A percentile compares a stretch with the other conserved stretches of the same genome.
Conservation (phyloP, 345 rosid genomes). For the Lagerstroemia speciosa region DNA sequence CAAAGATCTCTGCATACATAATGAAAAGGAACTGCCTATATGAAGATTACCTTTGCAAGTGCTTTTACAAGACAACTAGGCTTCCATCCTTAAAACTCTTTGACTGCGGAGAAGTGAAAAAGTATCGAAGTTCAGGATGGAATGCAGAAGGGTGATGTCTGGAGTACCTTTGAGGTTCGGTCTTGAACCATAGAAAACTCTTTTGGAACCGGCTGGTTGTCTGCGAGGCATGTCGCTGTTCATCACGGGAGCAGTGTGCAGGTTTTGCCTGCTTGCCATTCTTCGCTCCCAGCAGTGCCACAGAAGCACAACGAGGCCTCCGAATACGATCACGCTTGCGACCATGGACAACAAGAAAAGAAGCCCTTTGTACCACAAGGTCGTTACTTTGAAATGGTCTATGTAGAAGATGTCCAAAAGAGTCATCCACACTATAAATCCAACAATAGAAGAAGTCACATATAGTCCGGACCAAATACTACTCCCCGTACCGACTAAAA, state of each 20-base stretch:
- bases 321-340: constrained; percentile 49
- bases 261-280: not conserved
- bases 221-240: constrained; percentile 10
- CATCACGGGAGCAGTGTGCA: not conserved
- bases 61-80: not conserved
- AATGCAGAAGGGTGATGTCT: not conserved
- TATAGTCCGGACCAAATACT: constrained; percentile 66
- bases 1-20: not conserved
- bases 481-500: constrained; percentile 72
- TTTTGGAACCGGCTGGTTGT: constrained; percentile 17
- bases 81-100: no score
- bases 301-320: constrained; percentile 52
- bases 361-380: constrained; percentile 87
- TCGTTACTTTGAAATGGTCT: constrained; percentile 31
- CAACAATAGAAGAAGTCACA: constrained; percentile 39
- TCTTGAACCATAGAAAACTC: constrained; percentile 55
- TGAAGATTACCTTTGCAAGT: not conserved
- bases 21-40: not conserved
- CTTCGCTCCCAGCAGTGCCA: constrained; percentile 65
- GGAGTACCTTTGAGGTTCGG: constrained; percentile 68
- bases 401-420: constrained; percentile 49
- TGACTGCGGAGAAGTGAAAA: no score
- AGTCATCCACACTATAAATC: constrained; percentile 36
- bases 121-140: no score
- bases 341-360: constrained; percentile 59